These are phyloP conservation scores for Microsporum canis DNA, from an alignment of 2,329 filamentous ascomycete species.

Conservation along the genomic window DNA sequence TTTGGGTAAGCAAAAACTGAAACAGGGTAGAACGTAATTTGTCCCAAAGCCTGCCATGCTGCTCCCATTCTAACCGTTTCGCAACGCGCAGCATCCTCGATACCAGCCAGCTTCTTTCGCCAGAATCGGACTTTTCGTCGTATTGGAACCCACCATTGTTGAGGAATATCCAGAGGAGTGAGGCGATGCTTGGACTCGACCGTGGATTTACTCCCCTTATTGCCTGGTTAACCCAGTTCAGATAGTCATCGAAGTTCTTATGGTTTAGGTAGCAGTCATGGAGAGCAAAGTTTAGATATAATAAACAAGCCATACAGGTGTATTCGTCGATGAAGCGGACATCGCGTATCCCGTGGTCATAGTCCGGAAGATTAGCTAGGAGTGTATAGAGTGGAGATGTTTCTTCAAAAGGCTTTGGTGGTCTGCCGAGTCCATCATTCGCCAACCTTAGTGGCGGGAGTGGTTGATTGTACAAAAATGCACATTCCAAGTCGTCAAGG, in stretches of 20 bases:
- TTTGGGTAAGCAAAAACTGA: constrained; percentile 21
- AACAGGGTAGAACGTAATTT: constrained; percentile 19
- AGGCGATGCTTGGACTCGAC: constrained; percentile 22
- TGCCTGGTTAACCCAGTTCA: constrained; percentile 21
- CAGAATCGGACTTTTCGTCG: constrained; percentile 16
- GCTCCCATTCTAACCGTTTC: constrained; percentile 24
- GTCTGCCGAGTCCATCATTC: background rate
- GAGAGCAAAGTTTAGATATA: constrained; percentile 22
- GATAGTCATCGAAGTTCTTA: constrained; percentile 20
- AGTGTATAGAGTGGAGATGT: constrained; percentile 21
- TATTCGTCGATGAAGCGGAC: constrained; percentile 26
- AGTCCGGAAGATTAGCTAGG: constrained; percentile 22
- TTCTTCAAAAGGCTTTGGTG: constrained; percentile 14
- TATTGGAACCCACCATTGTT: constrained; percentile 21
- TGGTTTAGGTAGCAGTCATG: constrained; percentile 21
- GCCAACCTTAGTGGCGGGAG: constrained; percentile 1
- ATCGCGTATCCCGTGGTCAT: constrained; percentile 25
- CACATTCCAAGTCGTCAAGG: constrained; percentile 19
- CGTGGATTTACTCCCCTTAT: constrained; percentile 18
- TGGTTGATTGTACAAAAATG: constrained; percentile 14
- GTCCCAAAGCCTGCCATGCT: constrained; percentile 21
- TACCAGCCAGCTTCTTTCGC: constrained; percentile 24
- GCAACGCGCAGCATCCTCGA: constrained; percentile 24
- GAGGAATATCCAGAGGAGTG: constrained; percentile 24
- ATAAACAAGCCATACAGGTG: constrained; percentile 23